A percentile compares a stretch with the other conserved stretches of the same genome.
These are phyloP conservation scores for Teunomyces cretensis DNA, from an alignment of 805 yeast species.

Conservation along the genomic window DNA sequence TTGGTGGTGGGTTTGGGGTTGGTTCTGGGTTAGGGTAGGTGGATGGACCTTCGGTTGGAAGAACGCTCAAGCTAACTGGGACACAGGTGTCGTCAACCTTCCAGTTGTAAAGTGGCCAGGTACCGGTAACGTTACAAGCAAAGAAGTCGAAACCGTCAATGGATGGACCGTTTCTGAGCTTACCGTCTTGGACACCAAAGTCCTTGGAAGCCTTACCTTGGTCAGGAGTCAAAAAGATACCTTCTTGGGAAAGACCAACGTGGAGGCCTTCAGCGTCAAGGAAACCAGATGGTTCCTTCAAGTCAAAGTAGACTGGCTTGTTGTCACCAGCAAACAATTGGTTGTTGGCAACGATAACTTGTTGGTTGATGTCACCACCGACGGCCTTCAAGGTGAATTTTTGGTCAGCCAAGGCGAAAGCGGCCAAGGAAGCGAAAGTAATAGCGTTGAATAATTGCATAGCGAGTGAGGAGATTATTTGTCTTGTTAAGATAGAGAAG, in stretches of 20 bases:
- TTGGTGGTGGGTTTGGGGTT: conserved; percentile 5
- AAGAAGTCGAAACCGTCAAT: conserved; percentile 18
- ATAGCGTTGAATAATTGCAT: conserved; percentile 14
- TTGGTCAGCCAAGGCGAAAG: conserved; percentile 30
- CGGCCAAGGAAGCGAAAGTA: conserved; percentile 23
- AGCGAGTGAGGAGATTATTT: conserved; percentile 1
- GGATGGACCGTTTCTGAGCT: conserved; percentile 23
- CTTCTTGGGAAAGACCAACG: conserved; percentile 8
- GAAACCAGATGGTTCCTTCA: conserved; percentile 31
- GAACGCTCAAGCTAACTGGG: conserved; percentile 18
- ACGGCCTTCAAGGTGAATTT: conserved; percentile 26
- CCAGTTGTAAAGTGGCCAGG: conserved; percentile 13
- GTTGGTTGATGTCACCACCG: conserved; percentile 22
- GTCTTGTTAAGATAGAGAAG: not conserved
- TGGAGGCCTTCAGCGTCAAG: conserved; percentile 10
- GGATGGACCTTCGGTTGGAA: conserved; percentile 21
- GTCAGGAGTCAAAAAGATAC: conserved; percentile 13
- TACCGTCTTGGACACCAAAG: conserved; percentile 25
- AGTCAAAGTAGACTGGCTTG: conserved; percentile 18
- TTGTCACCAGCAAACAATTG: conserved; percentile 11
- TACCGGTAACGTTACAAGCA: conserved; percentile 22
- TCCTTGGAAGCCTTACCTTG: conserved; percentile 21
- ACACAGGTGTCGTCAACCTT: conserved; percentile 17
- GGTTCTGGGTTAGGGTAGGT: conserved; percentile 14
- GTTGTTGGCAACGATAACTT: conserved; percentile 15